Base-by-base conservation (phyloP, 148 eudicot genomes). In the Simmondsia chinensis region DNA sequence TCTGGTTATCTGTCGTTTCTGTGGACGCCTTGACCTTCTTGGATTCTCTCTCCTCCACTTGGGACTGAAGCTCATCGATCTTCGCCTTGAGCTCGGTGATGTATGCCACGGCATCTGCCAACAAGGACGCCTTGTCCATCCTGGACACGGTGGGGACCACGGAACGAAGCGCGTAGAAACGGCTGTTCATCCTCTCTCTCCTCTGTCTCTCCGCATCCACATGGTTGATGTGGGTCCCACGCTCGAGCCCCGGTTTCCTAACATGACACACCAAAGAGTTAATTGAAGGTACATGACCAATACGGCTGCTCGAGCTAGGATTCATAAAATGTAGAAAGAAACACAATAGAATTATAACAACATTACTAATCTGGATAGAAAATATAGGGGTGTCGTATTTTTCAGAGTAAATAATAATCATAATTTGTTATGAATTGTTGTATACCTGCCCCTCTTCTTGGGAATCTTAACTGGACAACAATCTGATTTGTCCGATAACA, bases 171-270 rank as follows among this genome's bases (percentile, higher is more conserved):
- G 93, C 91, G 54, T 81, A 89, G 67, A 89, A 89, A 11, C 93
- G 63, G 33, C 61, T 78, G 57, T 89, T 84, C 49, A 89, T 91
- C 77, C 75, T 89, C 64, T 89, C 95, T 31, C 97, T 69, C 39
- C 97, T 53, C 47, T 84, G 87, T 43, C 95, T 54, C 76, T 89
- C 97, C 3, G 95, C 97, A 43, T 84, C 93, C 44, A 89, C 95
- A 50, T 78, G 95, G 64, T 75, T 65, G 20, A 64, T 9, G 3
- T 48, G 67, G 2, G 48, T 41, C 0, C 61, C 69, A 0, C 68
- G 45, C 2, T 48, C 54, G 1, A 13, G 28, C n/a, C 49, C 27
- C 0, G 93, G 71, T 57, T 66, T 72, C 17, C 52, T 39, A n/a
- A n/a, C n/a, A n/a, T n/a, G n/a, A n/a, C n/a, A n/a, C n/a, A n/a